Percentiles rank a stretch among this genome's conserved stretches.
Conservation (phyloP, 2,329 filamentous ascomycete species). For the Penicillium freii region DNA sequence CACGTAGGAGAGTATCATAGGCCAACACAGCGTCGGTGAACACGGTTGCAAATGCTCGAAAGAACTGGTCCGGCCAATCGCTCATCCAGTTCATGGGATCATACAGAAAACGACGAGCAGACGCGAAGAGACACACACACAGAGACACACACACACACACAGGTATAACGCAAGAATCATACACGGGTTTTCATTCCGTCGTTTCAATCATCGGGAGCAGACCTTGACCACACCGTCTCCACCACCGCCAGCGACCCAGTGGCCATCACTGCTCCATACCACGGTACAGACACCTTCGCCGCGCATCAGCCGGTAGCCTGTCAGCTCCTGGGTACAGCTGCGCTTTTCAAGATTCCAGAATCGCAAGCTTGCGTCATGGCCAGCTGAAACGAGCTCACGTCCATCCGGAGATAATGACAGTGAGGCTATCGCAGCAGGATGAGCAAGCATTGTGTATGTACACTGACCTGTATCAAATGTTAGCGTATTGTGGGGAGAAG, state of each 20-base stretch:
- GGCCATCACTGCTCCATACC: slow-evolving; percentile 92
- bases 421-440: slow-evolving; percentile 87
- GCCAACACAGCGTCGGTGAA: slow-evolving; percentile 31
- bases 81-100: slow-evolving; percentile 38
- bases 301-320: slow-evolving; percentile 87
- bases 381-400: slow-evolving; percentile 88
- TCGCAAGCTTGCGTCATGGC: slow-evolving; percentile 89
- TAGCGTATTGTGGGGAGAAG: slow-evolving; percentile 8
- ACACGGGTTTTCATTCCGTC: slow-evolving; percentile 28
- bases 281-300: slow-evolving; percentile 93
- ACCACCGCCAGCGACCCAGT: slow-evolving; percentile 90
- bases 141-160: slow-evolving; percentile 23
- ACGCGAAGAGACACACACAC: slow-evolving; percentile 25
- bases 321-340: slow-evolving; percentile 92
- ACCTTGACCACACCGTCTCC: slow-evolving; percentile 97
- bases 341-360: slow-evolving; percentile 98
- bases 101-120: slow-evolving; percentile 21
- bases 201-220: slow-evolving; percentile 51
- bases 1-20: slow-evolving; percentile 35
- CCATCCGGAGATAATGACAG: slow-evolving; percentile 91
- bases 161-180: slow-evolving; percentile 27
- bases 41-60: slow-evolving; percentile 40
- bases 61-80: slow-evolving; percentile 31
- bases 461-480: slow-evolving; percentile 72
- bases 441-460: slow-evolving; percentile 97